Base-by-base conservation (phyloP, 148 eudicot genomes). In the Fagopyrum homotropicum region DNA sequence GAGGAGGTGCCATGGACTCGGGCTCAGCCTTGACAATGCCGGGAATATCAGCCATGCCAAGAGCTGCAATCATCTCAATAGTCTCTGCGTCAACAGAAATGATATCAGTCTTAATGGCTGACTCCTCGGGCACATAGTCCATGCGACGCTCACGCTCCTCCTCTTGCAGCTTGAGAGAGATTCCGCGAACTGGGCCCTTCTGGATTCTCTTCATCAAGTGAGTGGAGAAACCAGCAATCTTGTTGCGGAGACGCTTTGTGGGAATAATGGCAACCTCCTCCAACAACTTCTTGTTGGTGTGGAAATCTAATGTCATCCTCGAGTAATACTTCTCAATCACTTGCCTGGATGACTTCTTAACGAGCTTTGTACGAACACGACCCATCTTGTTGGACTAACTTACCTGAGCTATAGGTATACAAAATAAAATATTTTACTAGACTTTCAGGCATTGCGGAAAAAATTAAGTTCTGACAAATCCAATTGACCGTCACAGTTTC, bases 131-230 rank as follows among this genome's bases (percentile, higher is more conserved):
- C 3, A 84, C 85, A 54, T 79, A 84, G 78, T 84, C 87, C 87
- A 84, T 84, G 19, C 83, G 80, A 43, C 85, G 78, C 57, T 84
- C 87, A n/a, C 87, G 79, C 63, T 84, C 87, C 46, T 85, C 87
- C 47, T 85, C 87, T 49, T 85, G 87, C 45, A 85, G 73, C 69
- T 82, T 82, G 19, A 85, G 64, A 3, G 87, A 85, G 47, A 85
- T 85, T 3, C 87, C 87, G 2, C 87, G 81, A 45, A 85, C 87
- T 0, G 85, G 85, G 10, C 87, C 87, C 77, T 82, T 85, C 45
- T 85, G 87, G 66, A 85, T 85, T 55, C 87, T 60, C 74, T 80
- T 85, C 87, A 85, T 85, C 7, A 85, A 83, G 73, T 85, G 87
- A 35, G 87, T 85, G 30, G 85, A 85, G 77, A 85, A 85, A 9